Evolutionary conservation across 805 yeast genomes (phyloP), one percentile per base, ranked within the genome.

Genomic region (Lachancea dasiensis): DNA sequence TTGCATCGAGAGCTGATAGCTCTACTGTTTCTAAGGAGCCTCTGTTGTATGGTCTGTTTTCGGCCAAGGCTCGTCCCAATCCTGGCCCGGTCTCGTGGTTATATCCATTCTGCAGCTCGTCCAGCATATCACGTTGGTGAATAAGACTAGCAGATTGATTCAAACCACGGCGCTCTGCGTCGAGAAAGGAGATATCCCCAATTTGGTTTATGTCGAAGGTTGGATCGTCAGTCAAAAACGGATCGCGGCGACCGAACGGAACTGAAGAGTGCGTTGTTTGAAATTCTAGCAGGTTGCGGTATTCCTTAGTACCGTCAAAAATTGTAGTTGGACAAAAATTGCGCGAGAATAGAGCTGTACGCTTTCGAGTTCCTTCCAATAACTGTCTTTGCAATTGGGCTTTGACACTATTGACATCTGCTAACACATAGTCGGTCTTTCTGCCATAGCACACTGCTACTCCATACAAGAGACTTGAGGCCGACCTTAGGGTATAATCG

Each of bases 391-490:
- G 54, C 25, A 59, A 34, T 36, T 52, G 58, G 5, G 43, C 38
- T 22, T 51, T 32, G 8, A 56, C 33, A 18, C 35, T 33, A n/a
- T 36, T 46, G 18, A 59, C 31, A 35, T 60, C 64, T 31, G 44
- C 52, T 7, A 58, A 36, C 10, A 60, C 51, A 42, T 47, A 60
- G 19, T 55, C 61, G 2, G 60, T 51, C 34, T 60, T 57, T 29
- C 50, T 48, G 17, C 51, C 48, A 34, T 58, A 57, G 31, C 64
- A 60, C 3, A 60, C 38, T 5, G 61, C 46, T 2, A 60, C 54
- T 7, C 64, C 64, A 39, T 52, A 60, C 14, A 60, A 27, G 10
- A 60, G 34, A 27, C 48, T 54, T 0, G 61, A 55, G 1, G 56
- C 48, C 9, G 58, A 52, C 23, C 57, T 47, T 29, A 60, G 39